phyloP scores from a whole-genome alignment of 495 filamentous ascomycete genomes.

The Hypomontagnella monticulosa region DNA sequence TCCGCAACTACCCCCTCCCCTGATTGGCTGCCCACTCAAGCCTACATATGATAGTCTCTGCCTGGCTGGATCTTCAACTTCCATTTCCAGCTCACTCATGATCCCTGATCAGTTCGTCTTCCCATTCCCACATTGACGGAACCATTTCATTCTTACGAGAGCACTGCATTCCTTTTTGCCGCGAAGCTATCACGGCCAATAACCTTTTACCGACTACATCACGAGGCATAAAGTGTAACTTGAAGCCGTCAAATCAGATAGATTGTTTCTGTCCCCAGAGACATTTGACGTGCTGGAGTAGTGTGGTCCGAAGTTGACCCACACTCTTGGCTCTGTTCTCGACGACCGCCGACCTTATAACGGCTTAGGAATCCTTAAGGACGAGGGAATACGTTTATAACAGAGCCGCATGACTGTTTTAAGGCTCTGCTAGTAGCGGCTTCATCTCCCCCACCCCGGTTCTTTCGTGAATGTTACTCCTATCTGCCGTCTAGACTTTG shows the following conservation, averaged over 20 bases:
- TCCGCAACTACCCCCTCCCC: slow-evolving; percentile 12
- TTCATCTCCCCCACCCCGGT: slow-evolving; percentile 22
- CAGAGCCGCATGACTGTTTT: slow-evolving; percentile 46
- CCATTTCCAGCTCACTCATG: slow-evolving; percentile 32
- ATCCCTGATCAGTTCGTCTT: slow-evolving; percentile 37
- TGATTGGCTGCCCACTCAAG: slow-evolving; percentile 38
- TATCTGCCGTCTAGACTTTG: slow-evolving; percentile 22
- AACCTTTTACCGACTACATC: slow-evolving; percentile 32
- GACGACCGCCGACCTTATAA: slow-evolving; percentile 31
- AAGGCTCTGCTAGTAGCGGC: slow-evolving; percentile 36
- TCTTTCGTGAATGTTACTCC: slow-evolving; percentile 34
- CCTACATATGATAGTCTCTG: slow-evolving; percentile 38
- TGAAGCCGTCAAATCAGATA: slow-evolving; percentile 39
- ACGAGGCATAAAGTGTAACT: slow-evolving; percentile 40
- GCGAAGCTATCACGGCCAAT: slow-evolving; percentile 33
- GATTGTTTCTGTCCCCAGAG: slow-evolving; percentile 27
- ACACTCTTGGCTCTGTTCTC: slow-evolving; percentile 31
- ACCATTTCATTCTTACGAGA: slow-evolving; percentile 31
- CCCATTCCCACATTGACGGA: slow-evolving; percentile 33
- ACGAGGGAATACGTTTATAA: slow-evolving; percentile 26
- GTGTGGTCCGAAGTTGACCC: slow-evolving; percentile 34
- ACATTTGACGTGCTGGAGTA: slow-evolving; percentile 28
- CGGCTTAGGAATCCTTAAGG: slow-evolving; percentile 29
- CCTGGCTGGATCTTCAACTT: slow-evolving; percentile 21
- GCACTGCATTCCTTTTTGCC: slow-evolving; percentile 33